These are phyloP conservation scores for Pseudotsuga menziesii DNA, from an alignment of 75 land plant genomes.

Conservation along the genomic window DNA sequence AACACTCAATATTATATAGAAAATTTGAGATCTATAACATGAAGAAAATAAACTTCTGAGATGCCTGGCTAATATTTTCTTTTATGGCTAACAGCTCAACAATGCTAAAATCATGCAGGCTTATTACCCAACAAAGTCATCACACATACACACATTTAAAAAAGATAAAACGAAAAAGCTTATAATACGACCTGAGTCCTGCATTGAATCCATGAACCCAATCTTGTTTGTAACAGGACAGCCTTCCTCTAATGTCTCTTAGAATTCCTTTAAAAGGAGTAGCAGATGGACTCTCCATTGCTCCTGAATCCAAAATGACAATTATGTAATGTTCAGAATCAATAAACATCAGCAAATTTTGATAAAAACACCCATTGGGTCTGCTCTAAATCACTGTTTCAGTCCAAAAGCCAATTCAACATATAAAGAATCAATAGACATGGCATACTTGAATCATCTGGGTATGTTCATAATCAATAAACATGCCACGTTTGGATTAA, in stretches of 20 bases:
- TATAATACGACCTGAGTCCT: constrained; percentile 53
- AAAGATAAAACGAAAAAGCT: not conserved
- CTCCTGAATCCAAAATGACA: too few relatives aligned
- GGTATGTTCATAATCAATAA: too few relatives aligned
- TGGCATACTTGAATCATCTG: too few relatives aligned
- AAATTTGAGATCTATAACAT: not conserved
- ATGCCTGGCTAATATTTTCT: not conserved
- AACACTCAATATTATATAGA: not conserved
- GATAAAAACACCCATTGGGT: too few relatives aligned
- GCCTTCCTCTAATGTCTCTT: constrained; percentile 66
- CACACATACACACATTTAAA: not conserved
- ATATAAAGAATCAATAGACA: too few relatives aligned
- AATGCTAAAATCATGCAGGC: not conserved
- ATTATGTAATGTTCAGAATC: too few relatives aligned
- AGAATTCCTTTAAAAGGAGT: constrained; percentile 58
- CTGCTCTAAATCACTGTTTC: too few relatives aligned
- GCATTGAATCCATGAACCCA: constrained; percentile 70
- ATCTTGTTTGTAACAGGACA: constrained; percentile 63
- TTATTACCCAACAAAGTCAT: not conserved
- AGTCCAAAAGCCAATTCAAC: too few relatives aligned
- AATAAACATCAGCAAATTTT: too few relatives aligned
- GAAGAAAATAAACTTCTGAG: not conserved
- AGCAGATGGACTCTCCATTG: not conserved
- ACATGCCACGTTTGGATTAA: too few relatives aligned
- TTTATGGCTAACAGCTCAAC: not conserved